Evolutionary conservation across 768 basidiomycete genomes (phyloP), one percentile per base, ranked within the genome.

Genomic region (Daedaleopsis sinensis): DNA sequence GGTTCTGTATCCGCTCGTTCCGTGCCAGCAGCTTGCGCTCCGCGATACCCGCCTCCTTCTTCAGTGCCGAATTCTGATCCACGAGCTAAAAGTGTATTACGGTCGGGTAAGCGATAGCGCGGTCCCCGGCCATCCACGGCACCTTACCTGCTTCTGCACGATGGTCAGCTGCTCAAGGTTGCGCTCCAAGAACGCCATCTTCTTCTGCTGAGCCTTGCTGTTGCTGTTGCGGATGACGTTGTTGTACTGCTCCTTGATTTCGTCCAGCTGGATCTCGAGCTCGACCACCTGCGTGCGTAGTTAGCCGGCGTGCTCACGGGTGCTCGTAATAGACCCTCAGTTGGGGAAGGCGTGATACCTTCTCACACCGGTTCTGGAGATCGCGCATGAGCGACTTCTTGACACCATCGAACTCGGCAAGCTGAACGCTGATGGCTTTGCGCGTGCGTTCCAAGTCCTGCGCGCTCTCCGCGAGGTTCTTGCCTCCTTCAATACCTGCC

Each of bases 311-410:
- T 19, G 47, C 13, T 19, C 44, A 18, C 10, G 15, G 46, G 21
- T 18, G n/a, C n/a, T n/a, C 61, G 60, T 44, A 36, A 63, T 37
- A 38, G 46, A 55, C 54, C 58, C 36, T 59, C 18, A 65, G 21
- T 24, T 27, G 32, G 13, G 16, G 43, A 43, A 50, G 47, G 50
- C 15, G 16, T 56, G 57, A 27, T 37, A 93, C 96, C 89, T 98
- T 98, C 82, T 99, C 97, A 74, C 97, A 99, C 32, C 97, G 95
- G 75, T 99, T 98, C 79, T 98, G 96, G 68, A 99, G 78, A 80
- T 99, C 97, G 39, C 94, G 90, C 93, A 99, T 97, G 64, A 99
- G 85, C 51, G 93, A 96, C 80, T 97, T 96, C 84, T 98, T 98
- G 68, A 97, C 95, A 19, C 93, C 91, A 72, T 99, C 97, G 74